These are phyloP conservation scores for Gremmenia infestans DNA, from an alignment of 2,329 filamentous ascomycete genomes.

Conservation along the genomic window DNA sequence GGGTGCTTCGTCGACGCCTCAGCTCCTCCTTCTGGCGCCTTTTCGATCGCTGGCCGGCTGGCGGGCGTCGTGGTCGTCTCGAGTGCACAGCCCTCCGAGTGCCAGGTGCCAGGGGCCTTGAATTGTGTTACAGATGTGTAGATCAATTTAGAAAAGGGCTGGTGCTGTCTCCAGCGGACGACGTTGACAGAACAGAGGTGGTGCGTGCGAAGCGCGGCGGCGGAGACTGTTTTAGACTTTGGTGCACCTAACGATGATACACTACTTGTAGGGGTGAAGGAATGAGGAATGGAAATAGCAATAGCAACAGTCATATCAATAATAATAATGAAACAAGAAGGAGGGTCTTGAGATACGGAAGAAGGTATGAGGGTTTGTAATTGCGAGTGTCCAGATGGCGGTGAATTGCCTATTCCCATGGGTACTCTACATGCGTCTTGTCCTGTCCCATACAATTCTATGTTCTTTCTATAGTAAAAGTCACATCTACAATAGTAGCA, in stretches of 20 bases:
- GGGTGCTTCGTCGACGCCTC: too few relatives aligned
- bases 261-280: background rate
- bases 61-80: slow-evolving; percentile 11
- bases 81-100: slow-evolving; percentile 14
- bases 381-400: background rate
- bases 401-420: background rate
- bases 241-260: background rate
- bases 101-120: slow-evolving; percentile 1
- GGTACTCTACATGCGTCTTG: background rate
- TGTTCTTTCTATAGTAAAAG: background rate
- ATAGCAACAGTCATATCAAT: too few relatives aligned
- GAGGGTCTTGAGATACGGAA: too few relatives aligned
- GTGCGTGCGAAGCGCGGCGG: background rate
- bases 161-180: background rate
- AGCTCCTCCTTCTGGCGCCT: background rate
- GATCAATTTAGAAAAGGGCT: background rate
- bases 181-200: background rate
- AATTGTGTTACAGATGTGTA: slow-evolving; percentile 10
- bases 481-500: background rate
- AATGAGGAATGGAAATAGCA: too few relatives aligned
- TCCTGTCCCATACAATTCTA: background rate
- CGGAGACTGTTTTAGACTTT: background rate
- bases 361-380: too few relatives aligned
- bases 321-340: too few relatives aligned
- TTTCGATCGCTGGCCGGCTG: background rate